phyloP scores from a whole-genome alignment of 2,329 filamentous ascomycete genomes.

The Thelonectria rubi region DNA sequence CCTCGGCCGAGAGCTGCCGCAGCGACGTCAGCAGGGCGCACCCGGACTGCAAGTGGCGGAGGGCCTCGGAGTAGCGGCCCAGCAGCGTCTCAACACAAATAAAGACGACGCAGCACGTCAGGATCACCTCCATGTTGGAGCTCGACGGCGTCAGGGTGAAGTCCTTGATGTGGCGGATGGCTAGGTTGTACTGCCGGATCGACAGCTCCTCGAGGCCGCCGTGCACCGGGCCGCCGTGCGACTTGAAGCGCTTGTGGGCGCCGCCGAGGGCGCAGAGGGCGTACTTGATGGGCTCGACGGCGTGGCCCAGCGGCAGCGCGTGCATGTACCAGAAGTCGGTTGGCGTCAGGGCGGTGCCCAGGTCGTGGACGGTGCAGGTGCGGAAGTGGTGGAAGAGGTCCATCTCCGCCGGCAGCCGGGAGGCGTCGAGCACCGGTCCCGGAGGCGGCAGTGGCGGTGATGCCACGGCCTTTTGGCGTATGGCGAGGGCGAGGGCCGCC shows the following conservation, averaged over 20 bases:
- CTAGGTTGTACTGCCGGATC: slow-evolving; percentile 36
- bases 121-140: slow-evolving; percentile 27
- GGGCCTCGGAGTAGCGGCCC: slow-evolving; percentile 34
- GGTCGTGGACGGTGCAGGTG: slow-evolving; percentile 24
- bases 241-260: slow-evolving; percentile 28
- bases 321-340: slow-evolving; percentile 24
- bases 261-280: slow-evolving; percentile 21
- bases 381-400: slow-evolving; percentile 26
- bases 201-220: slow-evolving; percentile 20
- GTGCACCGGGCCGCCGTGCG: too few species aligned
- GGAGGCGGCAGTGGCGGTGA: background rate
- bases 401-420: slow-evolving; percentile 17
- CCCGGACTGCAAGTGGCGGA: slow-evolving; percentile 35
- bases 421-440: slow-evolving; percentile 1
- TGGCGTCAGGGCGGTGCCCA: slow-evolving; percentile 19
- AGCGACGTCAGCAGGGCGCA: slow-evolving; percentile 26
- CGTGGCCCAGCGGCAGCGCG: slow-evolving; percentile 18
- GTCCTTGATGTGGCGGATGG: slow-evolving; percentile 32
- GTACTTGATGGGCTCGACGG: slow-evolving; percentile 19
- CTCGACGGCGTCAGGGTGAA: slow-evolving; percentile 27
- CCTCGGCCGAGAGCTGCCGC: background rate
- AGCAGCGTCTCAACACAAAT: slow-evolving; percentile 37
- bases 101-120: slow-evolving; percentile 38
- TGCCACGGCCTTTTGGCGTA: slow-evolving; percentile 2
- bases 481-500: slow-evolving; percentile 3